Conservation (phyloP, 2,329 filamentous ascomycete genomes). For the Arthrinium phaeospermum region DNA sequence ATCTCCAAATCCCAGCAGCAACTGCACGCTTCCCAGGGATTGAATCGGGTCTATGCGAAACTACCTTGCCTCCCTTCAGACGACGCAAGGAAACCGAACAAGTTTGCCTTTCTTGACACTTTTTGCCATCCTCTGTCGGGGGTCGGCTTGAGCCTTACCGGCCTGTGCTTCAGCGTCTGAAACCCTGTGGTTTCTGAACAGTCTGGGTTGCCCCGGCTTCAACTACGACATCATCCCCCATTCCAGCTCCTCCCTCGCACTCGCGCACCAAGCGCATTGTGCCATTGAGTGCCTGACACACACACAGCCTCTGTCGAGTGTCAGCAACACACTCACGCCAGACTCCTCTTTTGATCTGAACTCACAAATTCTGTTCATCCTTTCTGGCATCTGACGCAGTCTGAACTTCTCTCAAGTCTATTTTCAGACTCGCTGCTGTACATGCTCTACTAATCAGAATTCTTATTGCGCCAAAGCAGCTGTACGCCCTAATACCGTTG, state of each 20-base stretch:
- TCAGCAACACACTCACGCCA: neutral
- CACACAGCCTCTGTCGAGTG: conserved; percentile 7
- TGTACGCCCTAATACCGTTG: neutral
- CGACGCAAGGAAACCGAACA: conserved; percentile 5
- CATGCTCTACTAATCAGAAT: neutral
- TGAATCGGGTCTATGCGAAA: conserved; percentile 4
- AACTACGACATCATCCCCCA: conserved; percentile 18
- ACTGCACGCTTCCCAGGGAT: conserved; percentile 7
- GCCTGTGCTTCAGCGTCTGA: conserved; percentile 18
- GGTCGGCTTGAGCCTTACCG: conserved; percentile 12
- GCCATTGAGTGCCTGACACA: neutral
- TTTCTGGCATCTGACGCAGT: neutral
- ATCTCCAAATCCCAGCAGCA: neutral
- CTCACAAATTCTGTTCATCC: conserved; percentile 10
- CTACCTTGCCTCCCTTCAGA: neutral
- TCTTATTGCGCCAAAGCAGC: neutral
- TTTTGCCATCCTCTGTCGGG: neutral
- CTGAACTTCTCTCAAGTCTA: neutral
- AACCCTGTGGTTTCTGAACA: conserved; percentile 15
- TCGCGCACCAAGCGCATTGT: neutral
- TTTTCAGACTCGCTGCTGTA: neutral
- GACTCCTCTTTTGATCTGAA: conserved; percentile 6
- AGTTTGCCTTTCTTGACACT: conserved; percentile 4
- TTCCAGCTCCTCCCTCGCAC: neutral
- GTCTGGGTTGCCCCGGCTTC: conserved; percentile 13